phyloP scores from a whole-genome alignment of 2,329 filamentous ascomycete species.

The Xylariaceae sp. region DNA sequence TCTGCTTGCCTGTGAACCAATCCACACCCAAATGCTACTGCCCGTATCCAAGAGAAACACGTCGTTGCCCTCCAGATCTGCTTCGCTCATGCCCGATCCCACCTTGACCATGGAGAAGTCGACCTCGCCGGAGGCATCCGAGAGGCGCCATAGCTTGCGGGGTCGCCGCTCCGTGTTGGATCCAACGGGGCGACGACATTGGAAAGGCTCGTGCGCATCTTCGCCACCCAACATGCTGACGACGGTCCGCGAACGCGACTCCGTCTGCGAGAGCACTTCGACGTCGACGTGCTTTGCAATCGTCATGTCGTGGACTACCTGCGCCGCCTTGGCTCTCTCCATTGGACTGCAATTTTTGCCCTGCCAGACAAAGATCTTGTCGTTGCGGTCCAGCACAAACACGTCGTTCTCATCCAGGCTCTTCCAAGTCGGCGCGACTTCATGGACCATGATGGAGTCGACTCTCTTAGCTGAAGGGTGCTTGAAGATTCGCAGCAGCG shows the following conservation, averaged over 20 bases:
- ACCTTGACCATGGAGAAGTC: conserved; percentile 59
- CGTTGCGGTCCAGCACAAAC: conserved; percentile 60
- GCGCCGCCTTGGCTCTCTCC: conserved; percentile 67
- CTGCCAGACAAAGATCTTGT: conserved; percentile 71
- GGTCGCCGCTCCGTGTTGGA: conserved; percentile 24
- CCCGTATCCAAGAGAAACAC: conserved; percentile 63
- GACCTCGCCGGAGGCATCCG: conserved; percentile 57
- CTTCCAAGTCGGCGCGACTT: conserved; percentile 60
- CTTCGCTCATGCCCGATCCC: conserved; percentile 40
- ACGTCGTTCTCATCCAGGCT: conserved; percentile 66
- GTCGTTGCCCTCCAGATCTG: conserved; percentile 57
- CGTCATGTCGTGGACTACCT: conserved; percentile 64
- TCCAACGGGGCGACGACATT: conserved; percentile 19
- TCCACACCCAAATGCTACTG: conserved; percentile 63
- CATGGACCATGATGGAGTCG: conserved; percentile 57
- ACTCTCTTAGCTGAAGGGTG: conserved; percentile 46
- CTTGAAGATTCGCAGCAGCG: conserved; percentile 63
- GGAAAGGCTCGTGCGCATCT: conserved; percentile 30
- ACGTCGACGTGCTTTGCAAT: conserved; percentile 63
- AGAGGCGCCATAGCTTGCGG: conserved; percentile 59
- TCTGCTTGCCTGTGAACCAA: conserved; percentile 56
- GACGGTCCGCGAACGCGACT: conserved; percentile 53
- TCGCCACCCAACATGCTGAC: conserved; percentile 54
- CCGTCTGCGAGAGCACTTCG: conserved; percentile 61
- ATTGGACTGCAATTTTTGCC: conserved; percentile 63